Conservation (phyloP, 495 filamentous ascomycete genomes). For the Penicillium canescens region DNA sequence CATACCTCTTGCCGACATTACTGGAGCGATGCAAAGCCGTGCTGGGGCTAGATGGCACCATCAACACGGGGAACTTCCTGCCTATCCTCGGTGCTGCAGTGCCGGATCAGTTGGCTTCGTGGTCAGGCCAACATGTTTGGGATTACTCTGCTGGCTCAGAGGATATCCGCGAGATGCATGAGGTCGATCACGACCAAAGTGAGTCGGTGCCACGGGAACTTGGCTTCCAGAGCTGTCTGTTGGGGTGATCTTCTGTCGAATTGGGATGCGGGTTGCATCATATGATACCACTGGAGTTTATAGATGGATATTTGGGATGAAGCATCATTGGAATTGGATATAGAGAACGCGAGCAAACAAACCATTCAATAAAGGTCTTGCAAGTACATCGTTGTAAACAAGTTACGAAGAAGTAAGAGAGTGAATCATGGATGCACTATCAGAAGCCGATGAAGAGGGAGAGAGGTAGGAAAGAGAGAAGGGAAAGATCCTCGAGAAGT, state of each 20-base stretch:
- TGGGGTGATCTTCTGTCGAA: not conserved
- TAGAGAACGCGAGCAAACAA: not conserved
- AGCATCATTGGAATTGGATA: not conserved
- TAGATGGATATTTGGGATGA: constrained; percentile 9
- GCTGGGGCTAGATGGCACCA: constrained; percentile 31
- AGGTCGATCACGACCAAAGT: constrained; percentile 7
- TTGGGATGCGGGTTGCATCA: not conserved
- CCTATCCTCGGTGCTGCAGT: constrained; percentile 21
- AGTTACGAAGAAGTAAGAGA: no score
- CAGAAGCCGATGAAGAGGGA: no score
- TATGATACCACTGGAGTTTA: constrained; percentile 20
- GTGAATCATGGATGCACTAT: no score
- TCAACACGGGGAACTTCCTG: constrained; percentile 36
- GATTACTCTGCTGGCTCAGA: constrained; percentile 7
- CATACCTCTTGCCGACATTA: constrained; percentile 40
- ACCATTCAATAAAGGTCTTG: not conserved
- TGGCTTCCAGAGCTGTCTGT: constrained; percentile 9
- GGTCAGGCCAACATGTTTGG: constrained; percentile 23
- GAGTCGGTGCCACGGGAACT: constrained; percentile 11
- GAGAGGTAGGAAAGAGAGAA: no score
- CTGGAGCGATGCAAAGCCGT: constrained; percentile 38
- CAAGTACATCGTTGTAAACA: no score
- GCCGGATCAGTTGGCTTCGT: constrained; percentile 11
- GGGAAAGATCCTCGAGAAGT: no score
- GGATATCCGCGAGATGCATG: constrained; percentile 3